Base-by-base conservation (phyloP, 257 asterid species). In the Petrea volubilis region DNA sequence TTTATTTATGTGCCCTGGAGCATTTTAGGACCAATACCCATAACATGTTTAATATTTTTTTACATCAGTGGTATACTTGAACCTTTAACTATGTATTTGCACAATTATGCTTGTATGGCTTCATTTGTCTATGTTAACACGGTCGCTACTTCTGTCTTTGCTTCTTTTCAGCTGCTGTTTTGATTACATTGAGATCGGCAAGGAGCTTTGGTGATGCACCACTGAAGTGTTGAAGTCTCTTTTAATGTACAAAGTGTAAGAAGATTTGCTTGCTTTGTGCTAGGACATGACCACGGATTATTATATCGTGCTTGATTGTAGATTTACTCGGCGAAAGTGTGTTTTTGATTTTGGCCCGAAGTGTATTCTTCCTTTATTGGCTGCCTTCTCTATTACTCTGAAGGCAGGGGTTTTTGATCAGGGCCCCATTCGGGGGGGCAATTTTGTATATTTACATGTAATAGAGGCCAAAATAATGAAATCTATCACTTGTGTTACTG, bases 171-270 rank as follows among this genome's bases (percentile, higher is more conserved):
- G 70, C 60, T 47, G 68, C 23, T 6, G 27, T 56, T 46, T 76
- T 61, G 28, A 55, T 21, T 62, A 33, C 38, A 62, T 61, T 51
- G 74, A 59, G 72, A 70, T 9, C 60, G 29, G 28, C 66, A 70
- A 72, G 76, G 53, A 36, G 79, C 71, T 41, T 43, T 36, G 55
- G 62, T 9, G 13, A 29, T 25, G 67, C 51, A 51, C 11, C 18
- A 31, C 44, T 36, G 6, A 57, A 27, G 40, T 18, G 10, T 66
- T 47, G 34, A 25, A 50, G 50, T 60, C 15, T 20, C 38, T 33
- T 65, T 15, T 49, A 50, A 36, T 67, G 78, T 72, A 71, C 67
- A 65, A 31, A 66, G 55, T 60, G 36, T 71, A 10, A 38, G 12
- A 47, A 31, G 73, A 60, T 51, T n/a, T 51, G 71, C 51, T 52